phyloP scores from a whole-genome alignment of 441 rosid genomes.

The Omphalea diandra region DNA sequence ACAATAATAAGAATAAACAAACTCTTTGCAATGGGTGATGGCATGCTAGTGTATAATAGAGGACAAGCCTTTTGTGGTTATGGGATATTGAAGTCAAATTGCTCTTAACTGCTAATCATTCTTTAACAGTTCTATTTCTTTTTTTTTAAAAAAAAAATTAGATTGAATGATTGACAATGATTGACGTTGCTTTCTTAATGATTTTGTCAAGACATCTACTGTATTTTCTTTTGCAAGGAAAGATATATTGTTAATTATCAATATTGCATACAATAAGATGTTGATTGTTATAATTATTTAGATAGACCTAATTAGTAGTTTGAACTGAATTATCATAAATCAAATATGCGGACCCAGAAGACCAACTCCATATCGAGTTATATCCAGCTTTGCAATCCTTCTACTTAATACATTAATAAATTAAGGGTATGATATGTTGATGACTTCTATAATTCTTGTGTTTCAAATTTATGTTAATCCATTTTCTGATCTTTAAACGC shows the following conservation, averaged over 20 bases:
- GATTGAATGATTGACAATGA: slow-evolving; percentile 27
- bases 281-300: slow-evolving; percentile 4
- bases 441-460: background rate
- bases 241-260: background rate
- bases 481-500: too few species aligned
- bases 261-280: background rate
- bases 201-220: background rate
- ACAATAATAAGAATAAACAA: background rate
- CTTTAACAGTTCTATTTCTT: background rate
- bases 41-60: background rate
- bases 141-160: slow-evolving; percentile 23
- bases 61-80: slow-evolving; percentile 24
- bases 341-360: background rate
- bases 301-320: background rate
- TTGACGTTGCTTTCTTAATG: slow-evolving; percentile 8
- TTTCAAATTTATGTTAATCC: too few species aligned
- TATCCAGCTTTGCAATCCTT: background rate
- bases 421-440: background rate
- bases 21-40: background rate
- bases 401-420: background rate
- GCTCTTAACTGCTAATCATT: slow-evolving; percentile 24
- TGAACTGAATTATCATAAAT: background rate
- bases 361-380: background rate
- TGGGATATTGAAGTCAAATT: slow-evolving; percentile 28
- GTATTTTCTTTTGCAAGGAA: background rate